These are phyloP conservation scores for Apiospora aurea DNA, from an alignment of 2,329 filamentous ascomycete species.

Conservation along the genomic window DNA sequence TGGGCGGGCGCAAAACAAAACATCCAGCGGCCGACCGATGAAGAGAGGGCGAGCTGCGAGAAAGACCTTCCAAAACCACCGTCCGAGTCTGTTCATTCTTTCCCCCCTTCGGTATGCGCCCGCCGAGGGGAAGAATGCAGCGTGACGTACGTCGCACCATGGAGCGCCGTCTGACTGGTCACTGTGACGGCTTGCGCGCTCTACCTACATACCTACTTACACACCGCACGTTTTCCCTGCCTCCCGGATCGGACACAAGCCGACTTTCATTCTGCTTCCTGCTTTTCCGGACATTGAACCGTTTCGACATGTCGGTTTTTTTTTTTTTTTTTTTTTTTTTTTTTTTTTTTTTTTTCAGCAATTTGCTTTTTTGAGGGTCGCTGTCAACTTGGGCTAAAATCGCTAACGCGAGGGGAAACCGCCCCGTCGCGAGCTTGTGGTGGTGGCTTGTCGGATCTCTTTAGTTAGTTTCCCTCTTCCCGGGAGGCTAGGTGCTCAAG, in stretches of 20 bases:
- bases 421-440: neutral
- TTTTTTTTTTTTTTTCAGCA: constrained; percentile 5
- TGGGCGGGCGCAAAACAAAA: neutral
- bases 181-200: neutral
- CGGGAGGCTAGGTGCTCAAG: neutral
- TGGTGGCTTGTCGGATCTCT: neutral
- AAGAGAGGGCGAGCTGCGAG: neutral
- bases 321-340: constrained; percentile 8
- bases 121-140: neutral
- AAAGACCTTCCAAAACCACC: neutral
- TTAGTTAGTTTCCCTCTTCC: neutral
- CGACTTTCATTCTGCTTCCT: neutral
- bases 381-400: constrained; percentile 4
- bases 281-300: neutral
- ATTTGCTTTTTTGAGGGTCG: neutral
- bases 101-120: neutral
- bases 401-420: neutral
- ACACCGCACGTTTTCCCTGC: neutral
- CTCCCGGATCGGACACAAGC: neutral
- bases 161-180: neutral
- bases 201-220: neutral
- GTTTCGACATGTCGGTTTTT: constrained; percentile 7
- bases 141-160: constrained; percentile 13
- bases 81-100: neutral
- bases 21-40: neutral